Conservation (phyloP, 768 basidiomycete species). For the Termitomyces sp. region DNA sequence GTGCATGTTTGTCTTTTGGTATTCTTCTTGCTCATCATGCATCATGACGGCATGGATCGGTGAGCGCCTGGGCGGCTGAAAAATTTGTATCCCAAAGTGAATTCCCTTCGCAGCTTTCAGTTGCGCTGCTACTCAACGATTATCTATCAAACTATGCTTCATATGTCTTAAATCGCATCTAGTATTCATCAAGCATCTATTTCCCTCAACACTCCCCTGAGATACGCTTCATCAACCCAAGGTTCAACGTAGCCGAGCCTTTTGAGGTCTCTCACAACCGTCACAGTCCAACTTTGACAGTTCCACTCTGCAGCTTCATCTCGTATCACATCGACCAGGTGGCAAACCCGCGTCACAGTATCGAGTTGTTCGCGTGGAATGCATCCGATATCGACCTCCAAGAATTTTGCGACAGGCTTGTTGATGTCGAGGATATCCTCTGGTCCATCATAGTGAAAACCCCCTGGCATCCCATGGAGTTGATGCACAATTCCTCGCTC, state of each 20-base stretch:
- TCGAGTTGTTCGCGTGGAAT: background rate
- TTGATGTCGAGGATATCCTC: background rate
- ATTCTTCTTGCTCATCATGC: too few relatives aligned
- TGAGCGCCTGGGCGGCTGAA: too few relatives aligned
- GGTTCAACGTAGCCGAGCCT: background rate
- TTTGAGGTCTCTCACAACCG: background rate
- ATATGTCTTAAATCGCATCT: background rate
- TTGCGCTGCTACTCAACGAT: background rate
- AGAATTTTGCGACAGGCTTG: conserved; percentile 1
- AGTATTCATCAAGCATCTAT: background rate
- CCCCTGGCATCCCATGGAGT: background rate
- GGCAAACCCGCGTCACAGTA: background rate
- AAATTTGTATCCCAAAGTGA: too few relatives aligned
- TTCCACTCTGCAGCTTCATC: conserved; percentile 1
- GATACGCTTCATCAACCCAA: background rate
- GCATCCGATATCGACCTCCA: background rate
- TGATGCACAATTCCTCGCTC: background rate
- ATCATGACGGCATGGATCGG: too few relatives aligned
- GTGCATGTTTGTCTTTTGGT: background rate
- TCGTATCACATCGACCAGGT: background rate
- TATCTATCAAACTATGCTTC: background rate
- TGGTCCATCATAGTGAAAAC: background rate
- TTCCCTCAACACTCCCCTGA: conserved; percentile 6
- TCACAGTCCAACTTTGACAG: background rate
- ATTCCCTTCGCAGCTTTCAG: too few relatives aligned